Evolutionary conservation across 2,329 filamentous ascomycete genomes (phyloP).

Genomic region (Exserohilum rostratum): DNA sequence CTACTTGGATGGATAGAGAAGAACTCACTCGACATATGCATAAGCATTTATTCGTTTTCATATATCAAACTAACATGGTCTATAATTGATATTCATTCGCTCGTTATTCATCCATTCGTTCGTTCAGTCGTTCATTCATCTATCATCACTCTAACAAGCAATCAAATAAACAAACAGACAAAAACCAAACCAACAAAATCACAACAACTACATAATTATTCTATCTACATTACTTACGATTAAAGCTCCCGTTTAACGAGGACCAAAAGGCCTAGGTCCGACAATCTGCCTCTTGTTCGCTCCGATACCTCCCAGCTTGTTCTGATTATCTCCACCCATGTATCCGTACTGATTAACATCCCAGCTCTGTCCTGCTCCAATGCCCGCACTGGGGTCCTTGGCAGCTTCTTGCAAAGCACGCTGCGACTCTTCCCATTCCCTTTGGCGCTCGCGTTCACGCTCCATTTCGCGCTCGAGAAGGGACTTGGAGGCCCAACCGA

Average conservation of each 20-base stretch:
- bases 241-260: no score
- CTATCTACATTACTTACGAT: neutral
- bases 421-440: slow-evolving; percentile 80
- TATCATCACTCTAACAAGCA: no score
- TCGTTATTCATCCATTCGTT: no score
- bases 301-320: slow-evolving; percentile 62
- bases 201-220: neutral
- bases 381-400: slow-evolving; percentile 63
- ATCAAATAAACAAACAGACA: no score
- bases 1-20: no score
- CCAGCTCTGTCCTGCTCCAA: slow-evolving; percentile 73
- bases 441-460: slow-evolving; percentile 75
- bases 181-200: neutral
- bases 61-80: no score
- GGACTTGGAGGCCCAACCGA: slow-evolving; percentile 69
- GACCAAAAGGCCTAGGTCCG: slow-evolving; percentile 70
- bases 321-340: slow-evolving; percentile 77
- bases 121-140: no score
- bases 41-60: no score
- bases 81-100: no score
- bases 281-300: slow-evolving; percentile 77
- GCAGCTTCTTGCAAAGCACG: slow-evolving; percentile 65
- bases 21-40: no score
- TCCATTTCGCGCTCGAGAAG: slow-evolving; percentile 83
- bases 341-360: slow-evolving; percentile 79